Conservation (phyloP, 441 rosid genomes). For the Pelargonium citronellum region DNA sequence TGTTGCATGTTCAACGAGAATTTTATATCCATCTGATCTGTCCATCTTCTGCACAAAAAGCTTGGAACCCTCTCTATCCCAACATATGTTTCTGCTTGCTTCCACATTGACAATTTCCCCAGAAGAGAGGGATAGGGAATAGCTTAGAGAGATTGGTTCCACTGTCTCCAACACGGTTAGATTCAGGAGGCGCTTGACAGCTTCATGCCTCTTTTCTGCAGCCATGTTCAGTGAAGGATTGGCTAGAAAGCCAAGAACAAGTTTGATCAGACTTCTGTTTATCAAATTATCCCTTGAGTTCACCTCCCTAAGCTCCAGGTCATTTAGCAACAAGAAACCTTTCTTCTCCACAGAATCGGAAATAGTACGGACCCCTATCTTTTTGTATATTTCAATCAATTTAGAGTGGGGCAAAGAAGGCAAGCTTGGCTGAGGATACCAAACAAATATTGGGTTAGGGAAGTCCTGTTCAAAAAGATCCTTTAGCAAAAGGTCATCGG, state of each 20-base stretch:
- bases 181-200: slow-evolving; percentile 35
- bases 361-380: slow-evolving; percentile 53
- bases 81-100: slow-evolving; percentile 40
- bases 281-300: slow-evolving; percentile 20
- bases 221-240: slow-evolving; percentile 41
- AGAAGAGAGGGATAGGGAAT: slow-evolving; percentile 34
- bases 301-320: slow-evolving; percentile 23
- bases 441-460: slow-evolving; percentile 44
- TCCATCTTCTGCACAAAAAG: slow-evolving; percentile 44
- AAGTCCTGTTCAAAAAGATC: slow-evolving; percentile 38
- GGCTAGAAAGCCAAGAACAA: slow-evolving; percentile 54
- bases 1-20: slow-evolving; percentile 44
- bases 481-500: slow-evolving; percentile 60
- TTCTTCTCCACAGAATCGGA: slow-evolving; percentile 42
- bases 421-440: slow-evolving; percentile 55
- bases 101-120: slow-evolving; percentile 27
- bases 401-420: slow-evolving; percentile 33
- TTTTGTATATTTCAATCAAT: slow-evolving; percentile 44
- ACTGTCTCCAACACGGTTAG: slow-evolving; percentile 37
- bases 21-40: slow-evolving; percentile 28
- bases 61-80: slow-evolving; percentile 48
- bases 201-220: slow-evolving; percentile 41
- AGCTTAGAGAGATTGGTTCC: slow-evolving; percentile 34
- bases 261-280: slow-evolving; percentile 37
- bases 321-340: slow-evolving; percentile 26